Percentiles rank a stretch among this genome's conserved stretches.
phyloP scores from a whole-genome alignment of 306 rosid species.

The Hylodesmum podocarpum region DNA sequence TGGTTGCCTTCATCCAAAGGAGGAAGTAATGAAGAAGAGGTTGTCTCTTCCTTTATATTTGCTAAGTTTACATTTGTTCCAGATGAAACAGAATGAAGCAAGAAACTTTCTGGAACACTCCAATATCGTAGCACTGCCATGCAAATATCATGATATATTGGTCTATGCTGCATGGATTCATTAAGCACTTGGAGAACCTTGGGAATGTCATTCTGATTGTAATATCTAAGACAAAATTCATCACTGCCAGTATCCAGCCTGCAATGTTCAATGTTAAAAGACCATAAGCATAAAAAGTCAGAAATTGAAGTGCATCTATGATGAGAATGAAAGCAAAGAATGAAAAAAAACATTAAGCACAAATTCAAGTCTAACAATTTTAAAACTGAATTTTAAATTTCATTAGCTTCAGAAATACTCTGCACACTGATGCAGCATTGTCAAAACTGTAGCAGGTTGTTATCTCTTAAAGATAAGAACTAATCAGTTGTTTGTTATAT shows the following conservation, averaged over 20 bases:
- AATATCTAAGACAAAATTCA: conserved; percentile 65
- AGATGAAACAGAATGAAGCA: conserved; percentile 43
- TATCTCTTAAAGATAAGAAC: no score
- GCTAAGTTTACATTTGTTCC: conserved; percentile 28
- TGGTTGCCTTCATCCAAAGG: conserved; percentile 32
- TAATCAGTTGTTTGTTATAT: no score
- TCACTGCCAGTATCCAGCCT: conserved; percentile 58
- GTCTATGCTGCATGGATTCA: conserved; percentile 55
- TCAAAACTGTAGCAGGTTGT: no score
- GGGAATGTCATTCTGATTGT: conserved; percentile 73
- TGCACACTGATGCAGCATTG: conserved; percentile 18
- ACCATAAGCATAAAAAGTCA: conserved; percentile 30
- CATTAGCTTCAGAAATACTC: conserved; percentile 11
- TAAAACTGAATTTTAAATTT: conserved; percentile 17
- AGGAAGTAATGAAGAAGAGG: conserved; percentile 28
- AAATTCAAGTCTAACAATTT: conserved; percentile 6
- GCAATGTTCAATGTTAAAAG: conserved; percentile 44
- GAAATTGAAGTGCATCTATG: conserved; percentile 7
- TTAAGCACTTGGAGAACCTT: conserved; percentile 64
- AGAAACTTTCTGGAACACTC: conserved; percentile 59
- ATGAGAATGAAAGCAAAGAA: neutral
- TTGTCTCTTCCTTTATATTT: conserved; percentile 33
- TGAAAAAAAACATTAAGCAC: neutral
- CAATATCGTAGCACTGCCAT: conserved; percentile 66
- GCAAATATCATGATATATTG: conserved; percentile 60